Conservation (phyloP, 139 green algal genomes). For the Coelastrella sp. region DNA sequence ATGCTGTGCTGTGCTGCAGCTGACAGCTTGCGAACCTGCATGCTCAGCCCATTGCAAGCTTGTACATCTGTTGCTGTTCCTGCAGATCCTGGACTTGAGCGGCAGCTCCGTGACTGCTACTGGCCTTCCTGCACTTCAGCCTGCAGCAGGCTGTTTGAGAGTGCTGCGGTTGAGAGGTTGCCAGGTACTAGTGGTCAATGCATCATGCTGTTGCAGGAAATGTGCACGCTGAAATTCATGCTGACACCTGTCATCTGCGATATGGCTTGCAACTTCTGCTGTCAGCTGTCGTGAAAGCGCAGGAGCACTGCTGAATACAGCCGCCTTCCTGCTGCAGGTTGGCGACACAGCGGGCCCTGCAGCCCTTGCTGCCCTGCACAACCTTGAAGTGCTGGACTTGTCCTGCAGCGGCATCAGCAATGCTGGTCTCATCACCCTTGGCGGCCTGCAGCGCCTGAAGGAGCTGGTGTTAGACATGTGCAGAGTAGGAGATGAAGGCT, state of each 20-base stretch:
- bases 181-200: slow-evolving; percentile 7
- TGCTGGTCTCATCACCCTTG: background rate
- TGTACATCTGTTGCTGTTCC: slow-evolving; percentile 8
- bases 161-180: slow-evolving; percentile 32
- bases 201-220: background rate
- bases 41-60: too few species aligned
- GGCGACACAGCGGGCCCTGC: background rate
- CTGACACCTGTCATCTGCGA: too few species aligned
- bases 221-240: too few species aligned
- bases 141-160: background rate
- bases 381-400: slow-evolving; percentile 11
- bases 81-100: slow-evolving; percentile 26
- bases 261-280: too few species aligned
- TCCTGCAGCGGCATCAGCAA: slow-evolving; percentile 10
- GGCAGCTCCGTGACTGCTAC: background rate
- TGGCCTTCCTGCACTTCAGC: background rate
- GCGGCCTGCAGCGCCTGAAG: background rate
- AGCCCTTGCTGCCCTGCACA: background rate
- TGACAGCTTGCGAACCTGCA: too few species aligned
- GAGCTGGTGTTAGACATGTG: slow-evolving; percentile 49
- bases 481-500: slow-evolving; percentile 39
- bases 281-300: too few species aligned
- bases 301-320: too few species aligned
- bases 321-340: background rate
- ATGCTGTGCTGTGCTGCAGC: too few species aligned